These are phyloP conservation scores for Zygosaccharomyces sapae DNA, from an alignment of 1,139 yeast species.

Conservation along the genomic window DNA sequence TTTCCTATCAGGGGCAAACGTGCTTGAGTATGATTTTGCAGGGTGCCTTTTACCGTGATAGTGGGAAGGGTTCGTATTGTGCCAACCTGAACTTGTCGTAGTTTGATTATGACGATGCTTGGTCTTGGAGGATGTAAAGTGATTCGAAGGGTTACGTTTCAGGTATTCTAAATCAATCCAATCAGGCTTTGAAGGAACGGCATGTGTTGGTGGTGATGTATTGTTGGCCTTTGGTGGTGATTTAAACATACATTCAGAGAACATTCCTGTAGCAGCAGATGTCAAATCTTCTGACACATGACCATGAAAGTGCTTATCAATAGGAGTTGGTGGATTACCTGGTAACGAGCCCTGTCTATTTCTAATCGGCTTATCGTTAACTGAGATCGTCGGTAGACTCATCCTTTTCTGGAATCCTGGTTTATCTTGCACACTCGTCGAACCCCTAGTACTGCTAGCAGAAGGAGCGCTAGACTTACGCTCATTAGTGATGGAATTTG, in stretches of 20 bases:
- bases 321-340: not conserved
- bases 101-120: constrained; percentile 8
- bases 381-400: constrained; percentile 13
- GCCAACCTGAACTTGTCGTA: constrained; percentile 2
- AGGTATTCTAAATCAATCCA: constrained; percentile 4
- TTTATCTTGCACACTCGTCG: not conserved
- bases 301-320: constrained; percentile 8
- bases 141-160: not conserved
- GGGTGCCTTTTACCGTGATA: constrained; percentile 8
- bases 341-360: not conserved
- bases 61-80: constrained; percentile 4
- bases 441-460: not conserved
- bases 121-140: constrained; percentile 4
- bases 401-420: constrained; percentile 2
- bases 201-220: constrained; percentile 11
- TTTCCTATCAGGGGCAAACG: constrained; percentile 17
- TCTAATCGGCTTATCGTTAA: constrained; percentile 12
- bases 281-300: constrained; percentile 13
- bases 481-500: constrained; percentile 8
- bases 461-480: not conserved
- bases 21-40: constrained; percentile 9
- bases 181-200: constrained; percentile 12
- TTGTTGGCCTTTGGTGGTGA: constrained; percentile 6
- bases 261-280: constrained; percentile 19
- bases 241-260: constrained; percentile 22